phyloP scores from a whole-genome alignment of 495 filamentous ascomycete genomes.

The Baudoinia panamericana region DNA sequence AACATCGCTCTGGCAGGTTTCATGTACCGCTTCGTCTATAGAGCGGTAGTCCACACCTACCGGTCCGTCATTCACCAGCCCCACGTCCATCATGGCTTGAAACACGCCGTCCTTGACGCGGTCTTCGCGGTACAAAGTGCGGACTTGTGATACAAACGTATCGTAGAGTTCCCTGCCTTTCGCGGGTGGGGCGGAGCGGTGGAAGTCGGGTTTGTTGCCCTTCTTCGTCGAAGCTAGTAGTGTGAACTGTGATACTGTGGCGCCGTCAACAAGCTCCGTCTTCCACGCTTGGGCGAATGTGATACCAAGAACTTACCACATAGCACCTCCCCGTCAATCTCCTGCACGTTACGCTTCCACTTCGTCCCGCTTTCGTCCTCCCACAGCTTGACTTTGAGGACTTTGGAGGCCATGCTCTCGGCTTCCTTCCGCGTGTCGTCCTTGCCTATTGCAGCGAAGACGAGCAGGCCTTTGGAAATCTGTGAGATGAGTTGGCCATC shows the following conservation, averaged over 20 bases:
- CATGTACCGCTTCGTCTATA: constrained; percentile 55
- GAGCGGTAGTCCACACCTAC: constrained; percentile 62
- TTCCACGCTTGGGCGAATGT: background rate
- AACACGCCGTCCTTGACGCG: constrained; percentile 90
- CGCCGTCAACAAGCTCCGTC: background rate
- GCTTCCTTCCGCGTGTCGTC: constrained; percentile 84
- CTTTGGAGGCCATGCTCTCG: constrained; percentile 67
- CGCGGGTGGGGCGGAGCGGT: constrained; percentile 65
- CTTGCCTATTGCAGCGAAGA: constrained; percentile 81
- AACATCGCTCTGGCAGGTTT: background rate
- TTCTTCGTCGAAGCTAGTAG: constrained; percentile 85
- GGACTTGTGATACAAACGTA: constrained; percentile 63
- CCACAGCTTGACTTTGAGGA: constrained; percentile 84
- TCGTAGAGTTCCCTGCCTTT: constrained; percentile 72
- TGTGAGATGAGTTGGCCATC: constrained; percentile 77
- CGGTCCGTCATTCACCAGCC: constrained; percentile 84
- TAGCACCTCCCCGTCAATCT: constrained; percentile 78
- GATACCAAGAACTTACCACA: constrained; percentile 49
- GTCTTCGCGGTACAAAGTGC: constrained; percentile 56
- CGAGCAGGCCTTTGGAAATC: constrained; percentile 79
- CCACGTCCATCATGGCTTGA: constrained; percentile 98
- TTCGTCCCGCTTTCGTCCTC: constrained; percentile 57
- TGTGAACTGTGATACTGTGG: constrained; percentile 92
- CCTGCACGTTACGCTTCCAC: constrained; percentile 79
- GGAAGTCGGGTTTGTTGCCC: constrained; percentile 90